Conservation (phyloP, 257 asterid genomes). For the Solanum ossicruentum region DNA sequence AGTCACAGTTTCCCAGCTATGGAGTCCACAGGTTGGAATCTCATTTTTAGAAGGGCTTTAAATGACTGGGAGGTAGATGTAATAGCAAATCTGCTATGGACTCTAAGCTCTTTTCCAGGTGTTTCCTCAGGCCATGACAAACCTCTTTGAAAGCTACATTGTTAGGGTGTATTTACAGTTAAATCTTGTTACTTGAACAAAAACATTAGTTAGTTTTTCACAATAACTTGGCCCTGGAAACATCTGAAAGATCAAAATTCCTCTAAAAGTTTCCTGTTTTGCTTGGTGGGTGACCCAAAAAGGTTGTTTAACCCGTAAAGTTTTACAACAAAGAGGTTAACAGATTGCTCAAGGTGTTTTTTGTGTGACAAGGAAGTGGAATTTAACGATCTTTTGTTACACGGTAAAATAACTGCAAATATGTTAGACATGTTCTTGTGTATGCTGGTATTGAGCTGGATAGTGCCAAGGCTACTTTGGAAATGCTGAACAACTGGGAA, state of each 20-base stretch:
- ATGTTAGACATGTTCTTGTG: neutral
- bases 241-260: neutral
- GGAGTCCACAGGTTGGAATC: neutral
- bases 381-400: neutral
- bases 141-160: neutral
- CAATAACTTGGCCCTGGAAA: neutral
- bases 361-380: neutral
- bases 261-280: neutral
- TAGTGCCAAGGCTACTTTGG: neutral
- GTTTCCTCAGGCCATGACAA: neutral
- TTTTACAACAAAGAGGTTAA: neutral
- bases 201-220: neutral
- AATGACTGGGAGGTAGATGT: neutral
- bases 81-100: neutral
- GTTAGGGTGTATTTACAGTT: neutral
- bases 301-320: neutral
- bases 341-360: neutral
- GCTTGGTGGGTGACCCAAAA: neutral
- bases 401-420: neutral
- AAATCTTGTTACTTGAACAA: neutral
- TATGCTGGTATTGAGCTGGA: neutral
- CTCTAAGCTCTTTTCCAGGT: neutral
- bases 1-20: neutral
- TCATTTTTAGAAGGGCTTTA: neutral
- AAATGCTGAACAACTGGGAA: neutral